Conservation (phyloP, 371 early-diverging fungal species). For the Capillidium rhysosporum region DNA sequence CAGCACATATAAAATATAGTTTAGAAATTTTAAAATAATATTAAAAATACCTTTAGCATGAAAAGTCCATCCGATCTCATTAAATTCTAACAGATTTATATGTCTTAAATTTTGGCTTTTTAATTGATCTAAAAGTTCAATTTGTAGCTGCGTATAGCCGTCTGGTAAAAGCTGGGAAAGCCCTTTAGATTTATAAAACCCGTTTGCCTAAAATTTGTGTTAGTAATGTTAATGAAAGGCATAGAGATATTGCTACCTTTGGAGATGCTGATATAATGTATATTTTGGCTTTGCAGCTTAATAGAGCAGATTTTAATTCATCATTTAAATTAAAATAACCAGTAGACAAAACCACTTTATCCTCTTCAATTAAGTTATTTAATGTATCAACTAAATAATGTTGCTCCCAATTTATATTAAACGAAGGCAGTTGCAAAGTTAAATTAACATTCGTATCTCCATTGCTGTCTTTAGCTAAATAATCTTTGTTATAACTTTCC, state of each 20-base stretch:
- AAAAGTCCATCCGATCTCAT: slow-evolving; percentile 67
- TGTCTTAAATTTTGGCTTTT: slow-evolving; percentile 8
- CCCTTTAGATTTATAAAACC: slow-evolving; percentile 75
- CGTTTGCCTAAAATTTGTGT: slow-evolving; percentile 47
- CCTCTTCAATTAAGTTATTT: slow-evolving; percentile 10
- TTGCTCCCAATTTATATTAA: slow-evolving; percentile 66
- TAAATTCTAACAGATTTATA: slow-evolving; percentile 47
- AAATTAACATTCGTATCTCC: slow-evolving; percentile 64
- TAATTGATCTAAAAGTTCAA: slow-evolving; percentile 27
- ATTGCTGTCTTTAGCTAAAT: background rate
- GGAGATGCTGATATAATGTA: slow-evolving; percentile 58
- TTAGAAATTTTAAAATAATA: background rate
- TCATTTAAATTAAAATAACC: slow-evolving; percentile 90
- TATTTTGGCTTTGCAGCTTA: slow-evolving; percentile 31
- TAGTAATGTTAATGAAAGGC: background rate
- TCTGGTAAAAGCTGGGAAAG: slow-evolving; percentile 70
- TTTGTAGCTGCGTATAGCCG: slow-evolving; percentile 69
- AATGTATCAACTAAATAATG: slow-evolving; percentile 17
- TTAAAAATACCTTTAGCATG: slow-evolving; percentile 58
- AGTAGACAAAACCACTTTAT: slow-evolving; percentile 46
- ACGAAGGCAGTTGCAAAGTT: slow-evolving; percentile 68
- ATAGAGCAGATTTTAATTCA: slow-evolving; percentile 31
- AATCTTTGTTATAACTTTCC: slow-evolving; percentile 12
- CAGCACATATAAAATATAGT: background rate
- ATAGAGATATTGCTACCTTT: slow-evolving; percentile 25